Conservation (phyloP, 129 eudicot species). For the Glebionis coronaria region DNA sequence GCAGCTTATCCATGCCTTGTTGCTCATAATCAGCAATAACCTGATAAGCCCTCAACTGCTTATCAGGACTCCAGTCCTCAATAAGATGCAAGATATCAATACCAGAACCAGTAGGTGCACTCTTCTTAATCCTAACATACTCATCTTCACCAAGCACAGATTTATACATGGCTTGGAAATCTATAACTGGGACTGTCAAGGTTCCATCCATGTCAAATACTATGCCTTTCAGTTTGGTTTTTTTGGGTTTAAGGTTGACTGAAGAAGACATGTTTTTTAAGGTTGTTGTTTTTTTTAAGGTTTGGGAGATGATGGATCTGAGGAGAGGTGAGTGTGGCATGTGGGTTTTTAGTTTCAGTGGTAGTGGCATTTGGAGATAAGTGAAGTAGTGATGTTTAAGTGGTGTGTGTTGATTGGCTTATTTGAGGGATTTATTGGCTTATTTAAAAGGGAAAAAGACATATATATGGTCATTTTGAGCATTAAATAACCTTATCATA, state of each 20-base stretch:
- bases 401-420: too few species aligned
- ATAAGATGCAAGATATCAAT: conserved; percentile 80
- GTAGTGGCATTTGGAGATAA: conserved; percentile 8
- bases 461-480: too few species aligned
- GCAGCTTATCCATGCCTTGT: conserved; percentile 68
- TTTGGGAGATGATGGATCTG: too few species aligned
- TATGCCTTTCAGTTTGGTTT: conserved; percentile 65
- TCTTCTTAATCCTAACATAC: conserved; percentile 40
- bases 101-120: conserved; percentile 53
- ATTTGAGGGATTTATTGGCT: too few species aligned
- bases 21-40: conserved; percentile 79
- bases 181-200: conserved; percentile 88
- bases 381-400: neutral
- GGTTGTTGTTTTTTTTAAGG: too few species aligned
- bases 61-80: conserved; percentile 56
- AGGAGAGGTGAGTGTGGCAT: conserved; percentile 16
- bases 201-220: conserved; percentile 99
- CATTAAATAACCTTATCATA: too few species aligned
- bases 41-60: conserved; percentile 62
- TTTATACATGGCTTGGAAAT: conserved; percentile 87
- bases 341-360: conserved; percentile 11
- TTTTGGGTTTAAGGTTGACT: neutral
- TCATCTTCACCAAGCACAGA: conserved; percentile 75
- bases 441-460: too few species aligned
- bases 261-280: too few species aligned